These are phyloP conservation scores for Oehlia diaphana DNA, from an alignment of 192 early-diverging fungal genomes.

Conservation along the genomic window DNA sequence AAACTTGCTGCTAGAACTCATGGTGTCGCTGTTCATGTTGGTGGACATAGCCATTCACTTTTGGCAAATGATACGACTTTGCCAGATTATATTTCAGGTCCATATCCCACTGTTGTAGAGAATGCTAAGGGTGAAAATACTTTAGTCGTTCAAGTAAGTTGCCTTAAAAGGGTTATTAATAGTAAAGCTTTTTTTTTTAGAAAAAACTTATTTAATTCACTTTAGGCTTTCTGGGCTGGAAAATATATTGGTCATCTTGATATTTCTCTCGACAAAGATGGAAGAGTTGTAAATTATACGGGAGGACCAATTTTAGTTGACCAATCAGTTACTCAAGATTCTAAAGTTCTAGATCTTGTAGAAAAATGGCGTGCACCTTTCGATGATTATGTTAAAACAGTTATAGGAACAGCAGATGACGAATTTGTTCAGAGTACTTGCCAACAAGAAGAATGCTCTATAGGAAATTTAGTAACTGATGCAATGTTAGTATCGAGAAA, in stretches of 20 bases:
- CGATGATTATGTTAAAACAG: conserved; percentile 39
- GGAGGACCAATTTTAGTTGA: conserved; percentile 64
- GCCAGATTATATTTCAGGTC: conserved; percentile 47
- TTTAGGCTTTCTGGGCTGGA: conserved; percentile 53
- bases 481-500: conserved; percentile 53
- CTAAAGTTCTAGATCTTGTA: conserved; percentile 41
- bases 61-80: conserved; percentile 52
- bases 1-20: conserved; percentile 55
- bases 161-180: neutral
- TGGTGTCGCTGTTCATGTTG: conserved; percentile 66
- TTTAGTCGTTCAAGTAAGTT: conserved; percentile 67
- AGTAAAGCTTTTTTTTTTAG: neutral
- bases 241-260: conserved; percentile 67
- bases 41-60: conserved; percentile 77
- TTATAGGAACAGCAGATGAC: conserved; percentile 47
- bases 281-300: conserved; percentile 51
- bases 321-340: conserved; percentile 50
- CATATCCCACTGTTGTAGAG: conserved; percentile 68
- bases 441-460: conserved; percentile 52
- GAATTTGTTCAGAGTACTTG: conserved; percentile 45
- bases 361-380: conserved; percentile 47
- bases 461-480: conserved; percentile 69
- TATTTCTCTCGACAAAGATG: conserved; percentile 56
- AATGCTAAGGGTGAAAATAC: conserved; percentile 66
- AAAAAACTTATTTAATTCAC: neutral